Percentiles rank a stretch among this genome's conserved stretches.
These are phyloP conservation scores for Fonsecaea pedrosoi DNA, from an alignment of 2,329 filamentous ascomycete genomes.

Conservation along the genomic window DNA sequence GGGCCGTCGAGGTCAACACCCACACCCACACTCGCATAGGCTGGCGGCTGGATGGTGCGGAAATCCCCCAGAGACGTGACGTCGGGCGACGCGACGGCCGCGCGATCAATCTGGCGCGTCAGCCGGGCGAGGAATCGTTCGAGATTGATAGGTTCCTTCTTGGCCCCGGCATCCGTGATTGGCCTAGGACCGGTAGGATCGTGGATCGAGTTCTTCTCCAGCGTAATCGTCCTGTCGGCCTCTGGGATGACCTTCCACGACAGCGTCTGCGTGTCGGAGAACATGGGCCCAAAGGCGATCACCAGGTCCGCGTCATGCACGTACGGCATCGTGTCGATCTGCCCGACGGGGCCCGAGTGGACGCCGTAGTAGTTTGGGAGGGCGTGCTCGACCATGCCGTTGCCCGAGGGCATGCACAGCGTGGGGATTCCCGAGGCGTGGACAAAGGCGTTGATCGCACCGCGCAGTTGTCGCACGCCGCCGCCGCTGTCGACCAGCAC, in stretches of 20 bases:
- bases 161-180: conserved; percentile 52
- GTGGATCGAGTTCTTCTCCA: conserved; percentile 74
- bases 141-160: conserved; percentile 16
- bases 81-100: conserved; percentile 7
- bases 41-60: conserved; percentile 23
- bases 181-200: conserved; percentile 58
- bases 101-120: conserved; percentile 10
- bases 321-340: conserved; percentile 54
- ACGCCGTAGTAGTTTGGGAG: conserved; percentile 80
- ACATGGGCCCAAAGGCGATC: conserved; percentile 52
- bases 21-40: conserved; percentile 14
- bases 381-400: conserved; percentile 79
- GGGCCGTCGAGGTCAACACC: conserved; percentile 42
- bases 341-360: conserved; percentile 79
- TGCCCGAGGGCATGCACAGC: conserved; percentile 91
- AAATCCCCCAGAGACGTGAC: conserved; percentile 27
- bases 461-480: conserved; percentile 74
- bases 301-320: conserved; percentile 52
- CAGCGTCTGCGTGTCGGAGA: conserved; percentile 60
- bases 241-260: conserved; percentile 82
- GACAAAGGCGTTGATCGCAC: conserved; percentile 75
- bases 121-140: conserved; percentile 5
- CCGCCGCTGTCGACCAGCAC: conserved; percentile 85
- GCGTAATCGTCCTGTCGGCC: conserved; percentile 77
- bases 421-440: conserved; percentile 77